phyloP scores from a whole-genome alignment of 371 early-diverging fungal genomes.

The Apophysomyces ossiformis region DNA sequence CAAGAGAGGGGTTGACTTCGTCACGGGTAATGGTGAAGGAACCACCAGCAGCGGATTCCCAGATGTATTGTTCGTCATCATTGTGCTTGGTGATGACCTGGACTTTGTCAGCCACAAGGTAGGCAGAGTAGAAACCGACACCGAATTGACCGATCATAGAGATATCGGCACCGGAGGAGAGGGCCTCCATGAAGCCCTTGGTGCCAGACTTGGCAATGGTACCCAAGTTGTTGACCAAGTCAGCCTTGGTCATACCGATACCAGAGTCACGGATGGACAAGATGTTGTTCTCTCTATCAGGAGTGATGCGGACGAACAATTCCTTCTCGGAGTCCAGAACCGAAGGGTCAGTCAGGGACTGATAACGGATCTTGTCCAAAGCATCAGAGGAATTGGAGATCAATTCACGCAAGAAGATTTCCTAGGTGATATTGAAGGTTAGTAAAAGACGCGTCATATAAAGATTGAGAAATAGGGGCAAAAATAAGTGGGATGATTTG shows the following conservation, averaged over 20 bases:
- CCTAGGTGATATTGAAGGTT: conserved; percentile 30
- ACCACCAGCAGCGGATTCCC: conserved; percentile 71
- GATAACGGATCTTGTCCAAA: conserved; percentile 80
- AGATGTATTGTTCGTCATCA: conserved; percentile 75
- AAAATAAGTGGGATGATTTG: neutral
- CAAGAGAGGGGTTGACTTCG: conserved; percentile 65
- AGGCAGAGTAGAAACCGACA: conserved; percentile 90
- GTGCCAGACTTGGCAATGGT: conserved; percentile 85
- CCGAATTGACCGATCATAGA: conserved; percentile 94
- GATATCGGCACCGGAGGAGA: conserved; percentile 56
- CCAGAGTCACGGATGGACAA: conserved; percentile 85
- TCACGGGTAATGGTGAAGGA: conserved; percentile 80
- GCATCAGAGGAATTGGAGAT: conserved; percentile 91
- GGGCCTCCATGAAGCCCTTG: conserved; percentile 56
- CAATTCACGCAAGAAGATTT: conserved; percentile 87
- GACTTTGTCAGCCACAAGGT: conserved; percentile 85
- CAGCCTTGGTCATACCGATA: conserved; percentile 90
- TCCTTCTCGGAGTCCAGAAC: conserved; percentile 58
- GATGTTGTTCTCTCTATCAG: conserved; percentile 62
- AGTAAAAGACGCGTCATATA: no score
- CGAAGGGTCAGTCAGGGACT: conserved; percentile 60
- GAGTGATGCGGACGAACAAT: conserved; percentile 66
- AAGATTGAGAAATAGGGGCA: neutral
- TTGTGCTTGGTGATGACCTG: conserved; percentile 84
- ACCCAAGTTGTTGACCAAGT: conserved; percentile 83